A percentile compares a stretch with the other conserved stretches of the same genome.
phyloP scores from a whole-genome alignment of 805 yeast species.

The Wickerhamiella qilinensis region DNA sequence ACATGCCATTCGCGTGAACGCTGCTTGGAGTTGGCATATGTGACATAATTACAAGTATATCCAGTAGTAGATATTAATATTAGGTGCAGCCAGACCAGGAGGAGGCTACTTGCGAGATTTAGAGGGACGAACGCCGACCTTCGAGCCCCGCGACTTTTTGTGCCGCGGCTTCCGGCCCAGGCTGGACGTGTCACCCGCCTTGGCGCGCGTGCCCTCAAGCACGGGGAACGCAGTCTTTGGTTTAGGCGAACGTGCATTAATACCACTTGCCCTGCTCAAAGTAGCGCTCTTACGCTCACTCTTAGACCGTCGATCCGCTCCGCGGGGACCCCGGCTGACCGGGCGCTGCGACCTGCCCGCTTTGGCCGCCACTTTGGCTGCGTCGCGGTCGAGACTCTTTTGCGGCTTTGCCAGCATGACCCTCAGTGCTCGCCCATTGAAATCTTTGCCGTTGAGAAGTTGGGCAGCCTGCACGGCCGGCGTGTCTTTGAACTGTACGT shows the following conservation, averaged over 20 bases:
- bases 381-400: background rate
- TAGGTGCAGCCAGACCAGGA: too few species aligned
- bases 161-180: conserved; percentile 12
- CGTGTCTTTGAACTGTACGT: conserved; percentile 63
- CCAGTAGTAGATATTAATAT: too few species aligned
- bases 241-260: background rate
- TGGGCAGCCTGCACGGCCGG: conserved; percentile 69
- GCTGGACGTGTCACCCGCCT: conserved; percentile 8
- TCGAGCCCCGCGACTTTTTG: background rate
- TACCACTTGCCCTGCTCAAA: background rate
- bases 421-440: conserved; percentile 47
- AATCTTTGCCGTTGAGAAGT: conserved; percentile 52
- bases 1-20: too few species aligned
- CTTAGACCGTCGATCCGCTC: conserved; percentile 1
- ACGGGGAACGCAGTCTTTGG: conserved; percentile 1
- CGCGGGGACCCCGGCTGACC: background rate
- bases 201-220: conserved; percentile 21
- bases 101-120: too few species aligned
- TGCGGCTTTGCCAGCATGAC: conserved; percentile 45
- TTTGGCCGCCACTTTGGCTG: background rate
- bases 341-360: background rate
- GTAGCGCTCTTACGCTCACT: conserved; percentile 3
- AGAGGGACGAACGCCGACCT: background rate
- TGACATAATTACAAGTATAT: too few species aligned
- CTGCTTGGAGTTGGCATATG: too few species aligned